phyloP scores from a whole-genome alignment of 202 grass and related monocot species.

The Eragrostis tef region DNA sequence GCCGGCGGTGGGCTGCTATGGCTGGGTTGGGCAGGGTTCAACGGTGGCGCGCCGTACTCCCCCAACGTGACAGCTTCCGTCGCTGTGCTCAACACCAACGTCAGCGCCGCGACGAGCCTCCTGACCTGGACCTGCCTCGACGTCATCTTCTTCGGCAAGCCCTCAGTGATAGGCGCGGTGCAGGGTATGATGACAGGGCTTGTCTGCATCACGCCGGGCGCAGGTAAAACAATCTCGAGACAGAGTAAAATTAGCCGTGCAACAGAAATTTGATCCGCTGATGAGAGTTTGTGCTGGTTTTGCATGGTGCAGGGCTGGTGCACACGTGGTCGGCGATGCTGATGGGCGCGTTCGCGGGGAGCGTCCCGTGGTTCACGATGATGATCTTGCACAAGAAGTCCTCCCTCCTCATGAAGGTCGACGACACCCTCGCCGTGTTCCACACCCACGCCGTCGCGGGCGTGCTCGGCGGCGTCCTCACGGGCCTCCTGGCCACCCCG shows the following conservation, averaged over 20 bases:
- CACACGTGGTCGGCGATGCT: conserved; percentile 72
- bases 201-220: conserved; percentile 71
- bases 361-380: conserved; percentile 74
- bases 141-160: conserved; percentile 77
- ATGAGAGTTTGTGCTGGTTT: not conserved
- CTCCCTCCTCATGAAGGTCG: conserved; percentile 61
- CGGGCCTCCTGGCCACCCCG: conserved; percentile 63
- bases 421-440: conserved; percentile 77
- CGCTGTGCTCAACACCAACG: conserved; percentile 73
- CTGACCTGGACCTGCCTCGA: conserved; percentile 73
- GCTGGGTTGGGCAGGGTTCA: conserved; percentile 84
- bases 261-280: no score
- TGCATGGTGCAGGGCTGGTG: conserved; percentile 52
- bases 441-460: conserved; percentile 79
- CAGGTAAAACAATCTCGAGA: conserved; percentile 45
- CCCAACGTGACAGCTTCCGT: conserved; percentile 62
- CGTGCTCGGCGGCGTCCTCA: conserved; percentile 63
- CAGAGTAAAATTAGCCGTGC: not conserved
- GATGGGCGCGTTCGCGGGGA: conserved; percentile 63
- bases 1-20: conserved; percentile 72
- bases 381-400: conserved; percentile 85
- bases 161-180: conserved; percentile 76
- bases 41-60: conserved; percentile 70
- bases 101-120: conserved; percentile 68
- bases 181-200: conserved; percentile 89